A percentile compares a stretch with the other conserved stretches of the same genome.
Evolutionary conservation across 164 flowering plant species (phyloP).

Genomic region (Litsea cubeba): DNA sequence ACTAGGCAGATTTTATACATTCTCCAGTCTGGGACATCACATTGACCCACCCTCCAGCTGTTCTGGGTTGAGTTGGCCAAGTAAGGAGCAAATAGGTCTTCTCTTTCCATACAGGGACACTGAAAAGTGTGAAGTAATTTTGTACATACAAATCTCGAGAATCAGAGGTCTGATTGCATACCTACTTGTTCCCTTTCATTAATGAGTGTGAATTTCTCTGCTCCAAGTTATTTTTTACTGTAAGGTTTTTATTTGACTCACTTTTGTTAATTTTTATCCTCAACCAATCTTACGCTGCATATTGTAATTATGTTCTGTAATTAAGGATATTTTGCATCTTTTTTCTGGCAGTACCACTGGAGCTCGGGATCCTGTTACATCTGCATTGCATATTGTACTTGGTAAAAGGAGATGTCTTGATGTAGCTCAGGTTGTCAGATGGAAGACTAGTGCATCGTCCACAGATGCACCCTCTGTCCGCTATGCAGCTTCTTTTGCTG

Average conservation of each 20-base stretch:
- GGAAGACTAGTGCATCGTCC: constrained; percentile 62
- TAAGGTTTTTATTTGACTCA: not conserved
- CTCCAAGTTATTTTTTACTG: too few species aligned
- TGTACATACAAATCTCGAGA: too few species aligned
- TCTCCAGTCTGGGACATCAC: too few species aligned
- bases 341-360: constrained; percentile 80
- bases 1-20: too few species aligned
- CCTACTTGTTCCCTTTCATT: too few species aligned
- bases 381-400: constrained; percentile 90
- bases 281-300: not conserved
- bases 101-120: too few species aligned
- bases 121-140: too few species aligned
- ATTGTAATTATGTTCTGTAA: not conserved
- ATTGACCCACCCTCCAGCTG: too few species aligned
- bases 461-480: constrained; percentile 67
- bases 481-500: constrained; percentile 93
- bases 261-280: not conserved
- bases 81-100: too few species aligned
- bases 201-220: too few species aligned
- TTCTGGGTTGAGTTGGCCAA: too few species aligned
- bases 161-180: too few species aligned
- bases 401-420: constrained; percentile 78
- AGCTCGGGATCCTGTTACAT: constrained; percentile 83
- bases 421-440: constrained; percentile 89
- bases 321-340: not conserved